Percentiles rank a stretch among this genome's conserved stretches.
These are phyloP conservation scores for Candida railenensis DNA, from an alignment of 805 yeast genomes.

Conservation along the genomic window DNA sequence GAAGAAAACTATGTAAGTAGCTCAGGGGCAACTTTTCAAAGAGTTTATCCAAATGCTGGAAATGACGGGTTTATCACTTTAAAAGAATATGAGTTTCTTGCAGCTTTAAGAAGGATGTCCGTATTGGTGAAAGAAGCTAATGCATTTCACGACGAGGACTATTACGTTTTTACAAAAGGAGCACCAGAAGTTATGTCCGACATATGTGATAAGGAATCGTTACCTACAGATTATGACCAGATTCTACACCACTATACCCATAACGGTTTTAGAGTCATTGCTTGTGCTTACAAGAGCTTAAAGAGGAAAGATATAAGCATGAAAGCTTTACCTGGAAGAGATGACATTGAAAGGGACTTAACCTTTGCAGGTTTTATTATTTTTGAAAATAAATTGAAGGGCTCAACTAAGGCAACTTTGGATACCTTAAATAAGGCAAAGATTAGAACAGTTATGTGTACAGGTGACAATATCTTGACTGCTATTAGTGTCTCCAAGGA, in stretches of 20 bases:
- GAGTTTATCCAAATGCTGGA: slow-evolving; percentile 13
- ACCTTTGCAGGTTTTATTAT: slow-evolving; percentile 84
- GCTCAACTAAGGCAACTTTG: slow-evolving; percentile 62
- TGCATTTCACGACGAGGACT: slow-evolving; percentile 10
- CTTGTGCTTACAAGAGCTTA: slow-evolving; percentile 73
- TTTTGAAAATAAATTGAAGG: slow-evolving; percentile 87
- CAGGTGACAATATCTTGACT: slow-evolving; percentile 94
- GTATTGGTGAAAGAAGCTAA: slow-evolving; percentile 55
- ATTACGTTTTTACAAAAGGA: slow-evolving; percentile 70
- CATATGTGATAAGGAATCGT: slow-evolving; percentile 66
- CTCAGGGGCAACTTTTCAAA: slow-evolving; percentile 10
- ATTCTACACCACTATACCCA: slow-evolving; percentile 84
- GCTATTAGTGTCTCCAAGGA: slow-evolving; percentile 92
- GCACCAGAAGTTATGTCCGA: slow-evolving; percentile 93
- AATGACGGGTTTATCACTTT: slow-evolving; percentile 30
- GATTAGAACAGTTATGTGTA: slow-evolving; percentile 89
- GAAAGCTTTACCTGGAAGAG: slow-evolving; percentile 38
- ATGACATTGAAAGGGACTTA: slow-evolving; percentile 64
- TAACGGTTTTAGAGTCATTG: slow-evolving; percentile 92
- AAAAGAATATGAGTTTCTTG: slow-evolving; percentile 75
- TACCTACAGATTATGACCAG: slow-evolving; percentile 76
- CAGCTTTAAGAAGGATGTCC: slow-evolving; percentile 87
- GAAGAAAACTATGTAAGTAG: slow-evolving; percentile 60
- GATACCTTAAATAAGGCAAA: slow-evolving; percentile 60
- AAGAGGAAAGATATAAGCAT: not conserved